phyloP scores from a whole-genome alignment of 1,284 basidiomycete genomes.

The Ceratobasidium sp. region DNA sequence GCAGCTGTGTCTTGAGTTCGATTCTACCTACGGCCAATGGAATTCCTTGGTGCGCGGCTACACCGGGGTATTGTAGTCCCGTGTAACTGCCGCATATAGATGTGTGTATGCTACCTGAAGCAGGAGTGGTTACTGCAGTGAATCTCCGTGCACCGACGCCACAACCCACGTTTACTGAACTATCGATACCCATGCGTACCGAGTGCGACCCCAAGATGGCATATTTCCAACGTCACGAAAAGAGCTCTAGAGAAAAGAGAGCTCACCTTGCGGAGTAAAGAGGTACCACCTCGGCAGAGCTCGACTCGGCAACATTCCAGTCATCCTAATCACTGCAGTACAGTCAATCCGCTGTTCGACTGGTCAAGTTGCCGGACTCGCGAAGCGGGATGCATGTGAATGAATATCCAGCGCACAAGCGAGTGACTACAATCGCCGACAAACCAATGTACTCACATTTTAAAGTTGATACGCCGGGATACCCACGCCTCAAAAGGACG shows the following conservation, averaged over 20 bases:
- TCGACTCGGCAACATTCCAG: conserved; percentile 16
- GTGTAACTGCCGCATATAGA: neutral
- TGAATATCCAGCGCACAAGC: neutral
- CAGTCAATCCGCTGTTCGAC: neutral
- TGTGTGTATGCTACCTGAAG: conserved; percentile 15
- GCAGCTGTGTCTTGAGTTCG: conserved; percentile 22
- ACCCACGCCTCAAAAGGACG: no score
- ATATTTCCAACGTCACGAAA: conserved; percentile 6
- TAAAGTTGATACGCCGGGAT: no score
- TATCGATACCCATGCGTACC: conserved; percentile 30
- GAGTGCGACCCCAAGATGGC: conserved; percentile 1
- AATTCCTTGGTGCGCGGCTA: neutral
- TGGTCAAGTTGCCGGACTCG: neutral
- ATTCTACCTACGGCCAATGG: neutral
- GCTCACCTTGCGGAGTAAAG: conserved; percentile 18
- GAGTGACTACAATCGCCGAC: no score
- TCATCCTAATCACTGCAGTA: neutral
- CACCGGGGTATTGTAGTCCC: conserved; percentile 5
- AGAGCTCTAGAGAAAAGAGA: neutral
- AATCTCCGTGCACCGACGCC: neutral
- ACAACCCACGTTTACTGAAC: conserved; percentile 1
- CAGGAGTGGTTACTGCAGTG: neutral
- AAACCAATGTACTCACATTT: no score
- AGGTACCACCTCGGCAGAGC: neutral
- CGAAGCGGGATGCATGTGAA: neutral